Percentiles rank a stretch among this genome's conserved stretches.
Conservation (phyloP, 306 rosid species). For the Castanea sativa region DNA sequence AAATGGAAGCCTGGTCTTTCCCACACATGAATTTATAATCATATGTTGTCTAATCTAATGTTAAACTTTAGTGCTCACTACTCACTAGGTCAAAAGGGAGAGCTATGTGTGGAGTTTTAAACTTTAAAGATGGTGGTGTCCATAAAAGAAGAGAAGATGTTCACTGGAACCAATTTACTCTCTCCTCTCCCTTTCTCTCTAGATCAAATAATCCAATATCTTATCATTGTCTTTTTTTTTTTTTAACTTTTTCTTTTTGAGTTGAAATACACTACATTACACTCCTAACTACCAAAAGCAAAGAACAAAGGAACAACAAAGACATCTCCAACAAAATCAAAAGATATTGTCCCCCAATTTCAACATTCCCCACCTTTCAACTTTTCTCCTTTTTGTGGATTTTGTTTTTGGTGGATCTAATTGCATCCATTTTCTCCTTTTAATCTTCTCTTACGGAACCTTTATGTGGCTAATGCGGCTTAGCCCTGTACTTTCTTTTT, state of each 20-base stretch:
- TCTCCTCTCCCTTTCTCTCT: neutral
- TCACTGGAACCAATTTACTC: slow-evolving; percentile 18
- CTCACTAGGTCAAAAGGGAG: slow-evolving; percentile 18
- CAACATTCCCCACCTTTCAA: slow-evolving; percentile 30
- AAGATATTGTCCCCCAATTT: slow-evolving; percentile 41
- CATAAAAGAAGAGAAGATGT: slow-evolving; percentile 30
- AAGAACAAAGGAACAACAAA: slow-evolving; percentile 29
- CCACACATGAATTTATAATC: too few species aligned
- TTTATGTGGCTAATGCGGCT: slow-evolving; percentile 10
- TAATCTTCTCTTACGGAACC: slow-evolving; percentile 13
- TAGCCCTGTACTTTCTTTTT: slow-evolving; percentile 16
- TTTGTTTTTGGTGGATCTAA: slow-evolving; percentile 21
- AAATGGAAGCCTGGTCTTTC: too few species aligned
- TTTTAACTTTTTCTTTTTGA: slow-evolving; percentile 34
- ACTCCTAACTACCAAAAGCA: slow-evolving; percentile 32
- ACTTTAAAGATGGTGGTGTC: slow-evolving; percentile 16
- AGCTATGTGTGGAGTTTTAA: slow-evolving; percentile 22
- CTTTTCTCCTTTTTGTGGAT: neutral
- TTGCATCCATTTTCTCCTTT: neutral
- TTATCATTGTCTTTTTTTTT: slow-evolving; percentile 33
- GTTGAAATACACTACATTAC: slow-evolving; percentile 43
- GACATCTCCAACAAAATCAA: slow-evolving; percentile 44
- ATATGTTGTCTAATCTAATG: too few species aligned
- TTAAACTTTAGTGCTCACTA: neutral
- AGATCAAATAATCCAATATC: slow-evolving; percentile 15